Evolutionary conservation across 2,329 filamentous ascomycete genomes (phyloP), one percentile per base, ranked within the genome.

Genomic region (Aureobasidium sp.): DNA sequence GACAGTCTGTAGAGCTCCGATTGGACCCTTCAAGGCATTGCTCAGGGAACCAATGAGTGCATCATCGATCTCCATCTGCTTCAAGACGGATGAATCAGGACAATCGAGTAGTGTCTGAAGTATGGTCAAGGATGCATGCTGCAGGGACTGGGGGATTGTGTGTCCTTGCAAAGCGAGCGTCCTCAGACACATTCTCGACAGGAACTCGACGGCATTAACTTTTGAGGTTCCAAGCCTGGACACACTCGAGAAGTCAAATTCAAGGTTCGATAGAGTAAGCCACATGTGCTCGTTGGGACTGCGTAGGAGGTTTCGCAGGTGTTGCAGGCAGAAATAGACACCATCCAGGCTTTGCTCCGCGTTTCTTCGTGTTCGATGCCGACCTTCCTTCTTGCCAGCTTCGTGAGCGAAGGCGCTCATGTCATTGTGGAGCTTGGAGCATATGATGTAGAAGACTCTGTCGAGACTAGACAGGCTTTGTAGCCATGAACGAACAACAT

Each of bases 401-500:
- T 37, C 52, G 10, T 41, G 9, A 27, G 32, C 47, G 32, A 56
- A 69, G 29, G 7, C 63, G 46, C 39, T 48, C 51, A 59, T 71
- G 65, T 44, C 48, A 5, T 29, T 17, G 13, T 66, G 63, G 5
- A 66, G 37, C 27, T 50, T 62, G 20, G 60, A 62, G 12, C 64
- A 53, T 24, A 73, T 56, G 17, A 78, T 67, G 46, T 75, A 71
- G 56, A 77, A 74, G 7, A 81, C 75, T 69, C 75, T 79, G 60
- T 80, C 78, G 34, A 85, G 74, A 44, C 77, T 82, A 15, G 81
- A 75, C 10, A 82, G 70, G 60, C 77, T 86, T 67, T 89, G 87
- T 3, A 97, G 79, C 92, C 93, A 97, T 53, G 84, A 86, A 68
- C 87, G 88, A 43, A 90, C 85, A 29, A 88, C 87, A 74, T 91